phyloP scores from a whole-genome alignment of 106 monocot genomes.

The Gastrodia elata region DNA sequence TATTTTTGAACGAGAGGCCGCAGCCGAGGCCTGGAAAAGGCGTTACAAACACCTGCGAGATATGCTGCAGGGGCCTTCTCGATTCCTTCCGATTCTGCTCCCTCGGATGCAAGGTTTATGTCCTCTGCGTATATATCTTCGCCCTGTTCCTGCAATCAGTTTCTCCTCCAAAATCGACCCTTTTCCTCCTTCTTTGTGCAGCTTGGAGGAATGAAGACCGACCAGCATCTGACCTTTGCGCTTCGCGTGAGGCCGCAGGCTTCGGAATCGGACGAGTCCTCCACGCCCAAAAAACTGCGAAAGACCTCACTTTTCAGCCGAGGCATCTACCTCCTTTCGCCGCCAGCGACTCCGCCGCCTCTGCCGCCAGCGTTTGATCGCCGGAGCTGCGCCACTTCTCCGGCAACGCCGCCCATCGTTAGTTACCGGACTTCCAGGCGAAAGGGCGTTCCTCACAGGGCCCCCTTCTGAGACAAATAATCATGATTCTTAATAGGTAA shows the following conservation, averaged over 20 bases:
- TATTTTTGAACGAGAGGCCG: constrained; percentile 84
- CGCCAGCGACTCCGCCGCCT: constrained; percentile 1
- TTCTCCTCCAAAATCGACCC: background rate
- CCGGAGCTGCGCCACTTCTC: constrained; percentile 41
- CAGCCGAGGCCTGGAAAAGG: constrained; percentile 94
- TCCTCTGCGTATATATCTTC: background rate
- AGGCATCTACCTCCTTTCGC: constrained; percentile 10
- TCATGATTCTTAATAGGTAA: no score
- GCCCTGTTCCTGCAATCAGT: background rate
- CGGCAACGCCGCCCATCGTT: constrained; percentile 64
- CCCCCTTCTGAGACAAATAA: constrained; percentile 31
- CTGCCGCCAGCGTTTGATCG: constrained; percentile 16
- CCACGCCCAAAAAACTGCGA: constrained; percentile 26
- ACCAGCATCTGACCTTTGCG: constrained; percentile 50
- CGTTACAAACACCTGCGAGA: constrained; percentile 90
- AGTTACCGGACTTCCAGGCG: constrained; percentile 63
- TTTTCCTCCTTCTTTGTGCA: constrained; percentile 11
- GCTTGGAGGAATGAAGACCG: constrained; percentile 74
- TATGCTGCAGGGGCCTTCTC: constrained; percentile 71
- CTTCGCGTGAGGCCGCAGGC: constrained; percentile 22
- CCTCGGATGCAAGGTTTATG: constrained; percentile 87
- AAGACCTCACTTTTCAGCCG: constrained; percentile 19
- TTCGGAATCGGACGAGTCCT: constrained; percentile 41
- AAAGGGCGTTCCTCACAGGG: constrained; percentile 88
- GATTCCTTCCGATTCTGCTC: constrained; percentile 95